Evolutionary conservation across 176 grass and related monocot species (phyloP), one percentile per base, ranked within the genome.

Genomic region (Aegilops umbellulata): DNA sequence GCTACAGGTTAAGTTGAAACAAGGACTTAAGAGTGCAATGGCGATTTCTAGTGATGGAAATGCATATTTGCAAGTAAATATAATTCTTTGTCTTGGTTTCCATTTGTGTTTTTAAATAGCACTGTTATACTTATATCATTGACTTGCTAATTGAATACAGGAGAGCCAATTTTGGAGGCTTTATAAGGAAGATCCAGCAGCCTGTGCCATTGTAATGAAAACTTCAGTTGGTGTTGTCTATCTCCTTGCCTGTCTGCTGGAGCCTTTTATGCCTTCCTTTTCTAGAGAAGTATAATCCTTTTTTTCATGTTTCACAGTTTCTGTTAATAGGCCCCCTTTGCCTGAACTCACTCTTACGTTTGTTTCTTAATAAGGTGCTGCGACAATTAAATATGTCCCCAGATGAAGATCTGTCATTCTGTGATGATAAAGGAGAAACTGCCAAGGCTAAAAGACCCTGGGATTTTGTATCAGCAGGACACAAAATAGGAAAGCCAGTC

Each of bases 121-220:
- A 19, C 61, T 46, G 0, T 51, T 63, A 36, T 82, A 63, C 42
- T 51, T 63, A 36, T 82, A 63, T 53, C 77, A 74, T 70, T 39
- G 35, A 9, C 51, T 69, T 87, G 38, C 55, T 83, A 57, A 83
- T 75, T 87, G 58, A 62, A 24, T 90, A 13, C 79, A 95, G 97
- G 94, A 94, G 65, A 90, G 94, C 80, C 97, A 98, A 73, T 98
- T 98, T 91, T 95, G 92, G 97, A 98, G 83, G 85, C 93, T 95
- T 82, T 98, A 88, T 77, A 92, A 95, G 80, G 93, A 95, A 88
- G 93, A 98, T 82, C 84, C 67, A 75, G 73, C 74, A 77, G 38
- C 75, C 74, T 98, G 97, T 86, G 92, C 91, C 29, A 82, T 96
- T 83, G 97, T 98, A 69, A 91, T 98, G 88, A 98, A 94, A 90